These are phyloP conservation scores for Phaffomyces antillensis DNA, from an alignment of 805 yeast genomes.

Conservation along the genomic window DNA sequence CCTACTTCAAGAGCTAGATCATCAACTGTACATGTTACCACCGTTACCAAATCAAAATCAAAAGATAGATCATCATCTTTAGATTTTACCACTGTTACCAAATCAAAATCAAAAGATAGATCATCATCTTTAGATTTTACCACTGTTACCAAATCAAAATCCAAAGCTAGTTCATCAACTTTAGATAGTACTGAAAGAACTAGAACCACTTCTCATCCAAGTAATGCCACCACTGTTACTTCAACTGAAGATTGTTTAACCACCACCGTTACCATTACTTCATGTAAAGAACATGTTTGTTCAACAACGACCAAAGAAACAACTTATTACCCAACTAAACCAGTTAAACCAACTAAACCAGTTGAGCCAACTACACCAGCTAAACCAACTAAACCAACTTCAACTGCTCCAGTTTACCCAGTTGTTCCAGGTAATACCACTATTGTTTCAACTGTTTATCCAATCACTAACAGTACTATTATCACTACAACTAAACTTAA, in stretches of 20 bases:
- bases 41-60: too few species aligned
- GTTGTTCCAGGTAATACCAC: not conserved
- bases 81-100: too few species aligned
- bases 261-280: conserved; percentile 1
- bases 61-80: too few species aligned
- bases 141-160: too few species aligned
- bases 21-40: too few species aligned
- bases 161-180: too few species aligned
- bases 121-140: too few species aligned
- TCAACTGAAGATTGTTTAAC: not conserved
- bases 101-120: too few species aligned
- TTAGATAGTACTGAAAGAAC: too few species aligned
- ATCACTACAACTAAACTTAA: not conserved
- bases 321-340: not conserved
- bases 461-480: not conserved
- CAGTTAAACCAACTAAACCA: not conserved
- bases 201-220: too few species aligned
- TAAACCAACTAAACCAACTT: not conserved
- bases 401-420: not conserved
- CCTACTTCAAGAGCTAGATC: too few species aligned
- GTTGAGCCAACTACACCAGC: not conserved
- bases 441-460: not conserved
- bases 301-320: not conserved
- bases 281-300: not conserved
- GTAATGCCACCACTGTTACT: too few species aligned